Evolutionary conservation across 129 eudicot genomes (phyloP).

Genomic region (Pseudognaphalium luteoalbum): DNA sequence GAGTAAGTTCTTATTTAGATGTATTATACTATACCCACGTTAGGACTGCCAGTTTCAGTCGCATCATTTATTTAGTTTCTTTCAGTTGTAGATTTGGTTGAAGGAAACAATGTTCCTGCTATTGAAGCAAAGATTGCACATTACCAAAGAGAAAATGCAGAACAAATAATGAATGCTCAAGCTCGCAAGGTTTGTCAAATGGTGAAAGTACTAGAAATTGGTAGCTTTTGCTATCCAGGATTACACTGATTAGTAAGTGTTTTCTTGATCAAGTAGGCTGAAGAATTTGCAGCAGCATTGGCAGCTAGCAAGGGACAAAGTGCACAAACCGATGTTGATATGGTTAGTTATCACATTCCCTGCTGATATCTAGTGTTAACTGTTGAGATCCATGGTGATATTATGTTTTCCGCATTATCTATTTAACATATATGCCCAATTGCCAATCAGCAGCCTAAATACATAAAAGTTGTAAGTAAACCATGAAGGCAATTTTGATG

Average conservation of each 20-base stretch:
- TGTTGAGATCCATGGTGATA: neutral
- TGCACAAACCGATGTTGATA: constrained; percentile 56
- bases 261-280: constrained; percentile 62
- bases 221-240: neutral
- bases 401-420: neutral
- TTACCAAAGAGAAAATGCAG: constrained; percentile 88
- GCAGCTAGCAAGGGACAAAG: constrained; percentile 90
- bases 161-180: constrained; percentile 88
- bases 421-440: neutral
- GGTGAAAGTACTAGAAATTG: neutral
- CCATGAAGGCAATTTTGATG: neutral
- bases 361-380: neutral
- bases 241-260: neutral
- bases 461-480: neutral
- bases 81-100: constrained; percentile 68
- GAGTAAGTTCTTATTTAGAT: constrained; percentile 58
- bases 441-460: neutral
- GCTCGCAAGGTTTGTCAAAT: constrained; percentile 73
- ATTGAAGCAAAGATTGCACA: constrained; percentile 75
- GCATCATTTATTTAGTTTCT: neutral
- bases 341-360: constrained; percentile 48
- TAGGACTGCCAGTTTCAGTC: constrained; percentile 19
- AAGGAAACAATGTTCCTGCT: constrained; percentile 77
- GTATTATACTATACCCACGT: neutral
- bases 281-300: constrained; percentile 93